Evolutionary conservation across 306 rosid genomes (phyloP).

Genomic region (Prunus salicina): DNA sequence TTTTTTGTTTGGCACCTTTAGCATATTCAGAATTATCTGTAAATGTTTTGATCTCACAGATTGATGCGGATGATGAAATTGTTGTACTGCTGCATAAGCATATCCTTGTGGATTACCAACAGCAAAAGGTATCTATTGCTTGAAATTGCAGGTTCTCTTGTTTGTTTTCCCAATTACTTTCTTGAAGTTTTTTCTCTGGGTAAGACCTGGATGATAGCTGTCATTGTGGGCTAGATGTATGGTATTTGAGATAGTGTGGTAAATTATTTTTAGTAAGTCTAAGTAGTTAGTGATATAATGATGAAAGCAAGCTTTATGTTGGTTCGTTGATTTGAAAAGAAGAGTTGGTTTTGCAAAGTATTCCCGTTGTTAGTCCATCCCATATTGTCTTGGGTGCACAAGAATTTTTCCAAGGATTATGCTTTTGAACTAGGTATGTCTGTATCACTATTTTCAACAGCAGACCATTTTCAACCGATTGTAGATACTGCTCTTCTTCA

Average conservation of each 20-base stretch:
- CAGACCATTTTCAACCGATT: background rate
- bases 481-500: background rate
- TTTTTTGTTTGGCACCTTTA: background rate
- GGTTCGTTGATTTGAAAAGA: background rate
- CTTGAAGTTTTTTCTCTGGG: background rate
- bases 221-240: background rate
- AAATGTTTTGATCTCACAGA: constrained; percentile 42
- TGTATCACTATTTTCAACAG: background rate
- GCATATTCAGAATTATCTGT: background rate
- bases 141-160: background rate
- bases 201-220: background rate
- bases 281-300: background rate
- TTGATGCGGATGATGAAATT: constrained; percentile 59
- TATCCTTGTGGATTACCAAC: constrained; percentile 65
- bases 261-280: background rate
- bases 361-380: background rate
- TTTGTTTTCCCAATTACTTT: constrained; percentile 9
- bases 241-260: background rate
- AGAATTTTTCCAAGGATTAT: background rate
- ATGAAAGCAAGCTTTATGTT: background rate
- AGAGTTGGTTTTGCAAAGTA: background rate
- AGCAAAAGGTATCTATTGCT: constrained; percentile 61
- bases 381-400: background rate
- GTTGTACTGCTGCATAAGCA: constrained; percentile 66
- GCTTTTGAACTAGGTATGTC: background rate